Base-by-base conservation (phyloP, 495 filamentous ascomycete genomes). In the Xylaria venustula region DNA sequence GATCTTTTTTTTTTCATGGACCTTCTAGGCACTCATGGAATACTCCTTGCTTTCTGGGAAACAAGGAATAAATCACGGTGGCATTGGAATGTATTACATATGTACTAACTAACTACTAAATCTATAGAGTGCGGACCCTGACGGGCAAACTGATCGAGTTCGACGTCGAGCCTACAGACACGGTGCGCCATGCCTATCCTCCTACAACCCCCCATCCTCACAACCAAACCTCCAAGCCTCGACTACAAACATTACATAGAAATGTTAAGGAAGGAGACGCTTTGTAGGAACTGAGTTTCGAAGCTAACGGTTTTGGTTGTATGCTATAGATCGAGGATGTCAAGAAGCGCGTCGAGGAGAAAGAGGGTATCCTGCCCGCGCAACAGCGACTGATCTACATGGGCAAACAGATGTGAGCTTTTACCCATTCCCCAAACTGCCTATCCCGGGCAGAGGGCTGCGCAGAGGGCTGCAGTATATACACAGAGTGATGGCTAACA, bases 101-200 rank as follows among this genome's bases (percentile, higher is more conserved):
- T n/a, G n/a, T n/a, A n/a, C n/a, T n/a, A n/a, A n/a, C 60, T 55
- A 4, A 48, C 51, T 7, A 52, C 32, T 5, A 11, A 15, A 20
- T 19, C 19, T 46, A 6, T 63, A 98, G 94, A 81, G 94, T 98
- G 74, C 90, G 94, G 70, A 98, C 94, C 67, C 87, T 98, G 58
- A 98, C 94, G 52, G 95, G 94, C 68, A 97, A 98, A 81, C 91
- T 98, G 77, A 98, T 98, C 77, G 93, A 97, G 79, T 85, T 98
- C 56, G 92, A 98, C 73, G 95, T 98, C 70, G 94, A 98, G 79
- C 70, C 69, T 26, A 88, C 93, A 66, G 93, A 96, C 79, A 95
- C 91, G 81, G 93, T 96, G 77, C 68, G 63, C 58, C 7, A 14
- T 3, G n/a, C 32, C 25, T 1, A 15, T 51, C 26, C 41, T 17